Percentiles rank a stretch among this genome's conserved stretches.
Evolutionary conservation across 108 stramenopile species (phyloP).

Genomic region (Cylindrotheca closterium): DNA sequence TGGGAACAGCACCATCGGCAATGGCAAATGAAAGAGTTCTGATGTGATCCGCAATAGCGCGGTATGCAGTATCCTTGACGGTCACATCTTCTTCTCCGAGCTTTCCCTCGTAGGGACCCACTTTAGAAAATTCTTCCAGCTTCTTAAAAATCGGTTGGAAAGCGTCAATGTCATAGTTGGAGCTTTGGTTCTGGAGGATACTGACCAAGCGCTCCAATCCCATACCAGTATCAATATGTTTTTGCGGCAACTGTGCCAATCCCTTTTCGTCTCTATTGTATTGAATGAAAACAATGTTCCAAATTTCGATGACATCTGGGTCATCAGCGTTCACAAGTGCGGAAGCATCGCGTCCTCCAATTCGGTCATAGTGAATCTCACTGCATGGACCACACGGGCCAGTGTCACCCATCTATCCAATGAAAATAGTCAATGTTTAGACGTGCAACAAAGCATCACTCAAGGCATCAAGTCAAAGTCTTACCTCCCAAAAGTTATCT

Average conservation of each 20-base stretch:
- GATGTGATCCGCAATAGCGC: constrained; percentile 97
- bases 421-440: background rate
- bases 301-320: constrained; percentile 95
- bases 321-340: constrained; percentile 95
- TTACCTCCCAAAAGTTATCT: constrained; percentile 99
- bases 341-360: constrained; percentile 89
- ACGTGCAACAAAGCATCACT: background rate
- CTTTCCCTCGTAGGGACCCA: constrained; percentile 81
- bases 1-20: constrained; percentile 96
- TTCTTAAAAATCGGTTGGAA: constrained; percentile 83
- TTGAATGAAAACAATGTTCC: constrained; percentile 98
- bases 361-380: constrained; percentile 97
- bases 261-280: constrained; percentile 84
- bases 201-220: constrained; percentile 94
- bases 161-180: constrained; percentile 97
- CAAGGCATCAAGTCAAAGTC: too few relatives aligned
- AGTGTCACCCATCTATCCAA: constrained; percentile 88
- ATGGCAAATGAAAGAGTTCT: constrained; percentile 94
- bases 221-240: constrained; percentile 99
- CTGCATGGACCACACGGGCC: constrained; percentile 98
- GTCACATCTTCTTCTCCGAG: constrained; percentile 83
- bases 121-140: constrained; percentile 54
- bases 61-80: constrained; percentile 94
- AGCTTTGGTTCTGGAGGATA: constrained; percentile 86
- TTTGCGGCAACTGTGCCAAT: constrained; percentile 73